Conservation (phyloP, 257 asterid genomes). For the Craterostigma plantagineum region DNA sequence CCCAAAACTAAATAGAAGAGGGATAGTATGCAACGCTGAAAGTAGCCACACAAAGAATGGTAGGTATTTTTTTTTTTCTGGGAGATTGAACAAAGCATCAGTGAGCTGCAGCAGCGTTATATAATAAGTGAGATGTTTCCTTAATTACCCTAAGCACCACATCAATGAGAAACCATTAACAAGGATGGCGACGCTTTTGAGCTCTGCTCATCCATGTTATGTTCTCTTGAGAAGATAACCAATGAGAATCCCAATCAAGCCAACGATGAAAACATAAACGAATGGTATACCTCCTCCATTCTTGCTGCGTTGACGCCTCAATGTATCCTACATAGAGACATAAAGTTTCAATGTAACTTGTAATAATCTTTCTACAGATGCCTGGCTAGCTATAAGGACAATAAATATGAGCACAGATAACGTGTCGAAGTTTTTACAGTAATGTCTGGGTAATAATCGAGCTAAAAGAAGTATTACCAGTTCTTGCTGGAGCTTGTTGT, state of each 20-base stretch:
- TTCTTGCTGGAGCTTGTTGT: constrained; percentile 59
- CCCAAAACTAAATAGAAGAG: too few relatives aligned
- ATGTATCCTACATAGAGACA: constrained; percentile 35
- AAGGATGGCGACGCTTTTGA: too few relatives aligned
- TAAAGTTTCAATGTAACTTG: not conserved
- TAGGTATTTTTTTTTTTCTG: too few relatives aligned
- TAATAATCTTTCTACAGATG: not conserved
- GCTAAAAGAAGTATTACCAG: constrained; percentile 16
- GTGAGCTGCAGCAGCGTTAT: too few relatives aligned
- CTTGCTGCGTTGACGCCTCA: constrained; percentile 50
- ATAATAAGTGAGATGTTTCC: too few relatives aligned
- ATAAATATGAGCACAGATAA: not conserved
- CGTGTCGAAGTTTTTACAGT: not conserved
- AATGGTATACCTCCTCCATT: constrained; percentile 50
- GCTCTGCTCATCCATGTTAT: constrained; percentile 1
- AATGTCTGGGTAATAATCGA: not conserved
- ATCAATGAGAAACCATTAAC: too few relatives aligned
- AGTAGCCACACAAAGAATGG: too few relatives aligned
- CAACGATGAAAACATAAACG: constrained; percentile 50
- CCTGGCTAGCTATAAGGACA: not conserved
- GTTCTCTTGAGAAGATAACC: constrained; percentile 74
- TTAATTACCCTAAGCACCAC: too few relatives aligned
- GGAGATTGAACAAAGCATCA: too few relatives aligned
- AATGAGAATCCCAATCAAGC: constrained; percentile 58
- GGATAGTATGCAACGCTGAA: too few relatives aligned